These are phyloP conservation scores for Botrytis paeoniae DNA, from an alignment of 2,329 filamentous ascomycete genomes.

Conservation along the genomic window DNA sequence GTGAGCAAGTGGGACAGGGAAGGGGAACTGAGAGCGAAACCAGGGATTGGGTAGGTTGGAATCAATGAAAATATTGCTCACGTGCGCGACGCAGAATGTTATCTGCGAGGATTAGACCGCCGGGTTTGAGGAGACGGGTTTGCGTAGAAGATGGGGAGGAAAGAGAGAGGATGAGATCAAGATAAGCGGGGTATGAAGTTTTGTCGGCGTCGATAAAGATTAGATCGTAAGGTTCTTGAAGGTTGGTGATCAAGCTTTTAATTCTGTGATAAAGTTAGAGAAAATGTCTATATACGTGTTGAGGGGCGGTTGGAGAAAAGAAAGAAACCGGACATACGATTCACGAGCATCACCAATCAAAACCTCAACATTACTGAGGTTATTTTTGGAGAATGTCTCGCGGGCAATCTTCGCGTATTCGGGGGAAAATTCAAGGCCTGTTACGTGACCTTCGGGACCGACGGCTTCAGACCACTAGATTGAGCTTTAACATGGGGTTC, in stretches of 20 bases:
- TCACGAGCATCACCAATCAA: slow-evolving; percentile 47
- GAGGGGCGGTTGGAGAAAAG: background rate
- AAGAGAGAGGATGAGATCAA: slow-evolving; percentile 45
- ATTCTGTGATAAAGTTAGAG: slow-evolving; percentile 24
- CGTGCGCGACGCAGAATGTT: slow-evolving; percentile 49
- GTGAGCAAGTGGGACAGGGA: background rate
- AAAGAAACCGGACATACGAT: slow-evolving; percentile 41
- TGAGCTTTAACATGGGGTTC: background rate
- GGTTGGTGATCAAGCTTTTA: slow-evolving; percentile 19
- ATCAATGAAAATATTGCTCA: background rate
- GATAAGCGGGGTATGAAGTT: slow-evolving; percentile 49
- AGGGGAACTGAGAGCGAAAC: background rate
- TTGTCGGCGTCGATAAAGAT: slow-evolving; percentile 56
- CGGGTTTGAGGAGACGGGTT: slow-evolving; percentile 46
- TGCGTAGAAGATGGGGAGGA: slow-evolving; percentile 30
- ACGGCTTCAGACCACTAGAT: slow-evolving; percentile 29
- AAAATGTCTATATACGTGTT: background rate
- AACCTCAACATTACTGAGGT: slow-evolving; percentile 47
- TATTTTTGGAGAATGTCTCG: slow-evolving; percentile 41
- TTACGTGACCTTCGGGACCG: slow-evolving; percentile 32
- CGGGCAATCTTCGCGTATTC: slow-evolving; percentile 45
- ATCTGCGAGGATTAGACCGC: slow-evolving; percentile 53
- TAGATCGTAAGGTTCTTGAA: slow-evolving; percentile 48
- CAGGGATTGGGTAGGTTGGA: background rate
- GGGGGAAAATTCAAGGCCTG: slow-evolving; percentile 46